Evolutionary conservation across 2,329 filamentous ascomycete genomes (phyloP), one percentile per base, ranked within the genome.

Genomic region (Sordariomycetes sp.): DNA sequence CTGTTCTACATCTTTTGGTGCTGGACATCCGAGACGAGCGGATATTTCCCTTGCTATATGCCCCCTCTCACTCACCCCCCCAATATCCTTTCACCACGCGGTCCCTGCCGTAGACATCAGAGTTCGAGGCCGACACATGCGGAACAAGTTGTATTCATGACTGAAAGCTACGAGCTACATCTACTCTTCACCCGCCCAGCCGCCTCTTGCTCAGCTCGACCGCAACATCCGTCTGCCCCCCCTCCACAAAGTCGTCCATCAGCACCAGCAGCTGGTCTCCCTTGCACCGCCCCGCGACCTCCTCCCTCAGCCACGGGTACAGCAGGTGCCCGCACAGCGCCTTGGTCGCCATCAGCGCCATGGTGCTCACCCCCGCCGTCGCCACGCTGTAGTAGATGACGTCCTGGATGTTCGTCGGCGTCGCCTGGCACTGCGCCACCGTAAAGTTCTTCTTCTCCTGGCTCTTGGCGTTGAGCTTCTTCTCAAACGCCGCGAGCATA

Each of bases 171-270:
- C 28, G 8, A 32, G 8, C 28, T n/a, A n/a, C n/a, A n/a, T n/a
- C n/a, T 40, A 14, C 37, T 5, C 37, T 40, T 18, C 12, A 40
- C 22, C 54, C 54, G 1, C 11, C 10, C 24, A 58, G 34, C 35
- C 56, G 43, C 51, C 48, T 11, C 35, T 22, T 53, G 51, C 56
- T 58, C 50, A 58, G 20, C 50, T 58, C 56, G 10, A 78, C 67
- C 7, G 71, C 72, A 6, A 76, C 70, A 68, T 79, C 75, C 3
- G 72, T 72, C 22, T 76, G 79, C 24, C 69, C 76, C 0, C 77
- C 77, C 62, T 79, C 76, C 53, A 79, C 71, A 61, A 78, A 80
- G 59, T 80, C 78, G 67, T 80, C 79, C 68, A 79, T 70, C 20
- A 77, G 66, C 3, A 79, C 74, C 1, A 79, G 70, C 2, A 74